A percentile compares a stretch with the other conserved stretches of the same genome.
Evolutionary conservation across 495 filamentous ascomycete genomes (phyloP).

Genomic region (Daldinia grandis): DNA sequence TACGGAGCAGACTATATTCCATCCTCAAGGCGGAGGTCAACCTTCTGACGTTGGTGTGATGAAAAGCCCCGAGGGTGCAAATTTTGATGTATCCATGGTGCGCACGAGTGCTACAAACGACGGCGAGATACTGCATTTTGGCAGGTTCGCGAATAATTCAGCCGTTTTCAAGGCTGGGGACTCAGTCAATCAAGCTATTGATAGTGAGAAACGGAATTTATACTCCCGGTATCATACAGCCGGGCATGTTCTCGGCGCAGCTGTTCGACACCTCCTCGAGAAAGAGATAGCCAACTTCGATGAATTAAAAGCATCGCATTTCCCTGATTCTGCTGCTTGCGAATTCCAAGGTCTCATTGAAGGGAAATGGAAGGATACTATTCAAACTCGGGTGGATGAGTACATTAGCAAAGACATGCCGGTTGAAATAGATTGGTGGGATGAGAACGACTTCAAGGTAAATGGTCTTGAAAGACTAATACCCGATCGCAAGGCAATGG

Average conservation of each 20-base stretch:
- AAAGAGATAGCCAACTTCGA: constrained; percentile 59
- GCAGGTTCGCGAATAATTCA: constrained; percentile 51
- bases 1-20: constrained; percentile 71
- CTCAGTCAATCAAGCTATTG: constrained; percentile 58
- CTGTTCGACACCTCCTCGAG: constrained; percentile 63
- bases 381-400: constrained; percentile 63
- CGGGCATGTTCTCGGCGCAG: constrained; percentile 68
- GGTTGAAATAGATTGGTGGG: constrained; percentile 69
- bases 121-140: constrained; percentile 66
- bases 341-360: constrained; percentile 69
- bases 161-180: constrained; percentile 49
- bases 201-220: constrained; percentile 61
- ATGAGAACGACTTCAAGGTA: constrained; percentile 58
- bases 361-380: constrained; percentile 63
- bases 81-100: constrained; percentile 60
- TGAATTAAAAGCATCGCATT: constrained; percentile 70
- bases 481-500: constrained; percentile 56
- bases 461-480: constrained; percentile 58
- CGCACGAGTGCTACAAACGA: constrained; percentile 56
- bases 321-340: constrained; percentile 65
- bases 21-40: constrained; percentile 72
- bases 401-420: constrained; percentile 59
- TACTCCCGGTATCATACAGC: constrained; percentile 71
- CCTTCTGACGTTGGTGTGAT: constrained; percentile 68
- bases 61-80: constrained; percentile 35